phyloP scores from a whole-genome alignment of 2,329 filamentous ascomycete genomes.

The Geosmithia putterillii region DNA sequence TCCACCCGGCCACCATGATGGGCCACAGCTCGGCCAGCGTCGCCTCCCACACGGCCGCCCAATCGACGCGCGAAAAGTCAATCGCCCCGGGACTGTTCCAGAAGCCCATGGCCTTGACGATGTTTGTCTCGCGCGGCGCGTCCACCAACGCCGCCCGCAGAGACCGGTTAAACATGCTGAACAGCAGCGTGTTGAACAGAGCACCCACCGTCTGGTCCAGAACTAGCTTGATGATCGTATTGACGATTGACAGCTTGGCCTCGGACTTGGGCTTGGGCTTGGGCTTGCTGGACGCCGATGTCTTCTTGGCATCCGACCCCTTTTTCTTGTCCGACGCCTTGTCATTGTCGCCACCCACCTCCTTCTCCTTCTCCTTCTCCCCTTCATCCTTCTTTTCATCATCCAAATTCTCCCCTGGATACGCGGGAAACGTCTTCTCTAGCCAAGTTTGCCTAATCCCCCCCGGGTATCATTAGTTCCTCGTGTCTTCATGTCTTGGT shows the following conservation, averaged over 20 bases:
- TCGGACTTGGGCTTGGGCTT: slow-evolving; percentile 18
- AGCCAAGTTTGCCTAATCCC: slow-evolving; percentile 66
- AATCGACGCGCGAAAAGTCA: slow-evolving; percentile 32
- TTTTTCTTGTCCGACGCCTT: no score
- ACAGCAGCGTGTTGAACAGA: slow-evolving; percentile 51
- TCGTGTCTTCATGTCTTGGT: background rate
- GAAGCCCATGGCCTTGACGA: slow-evolving; percentile 19
- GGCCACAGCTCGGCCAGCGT: slow-evolving; percentile 46
- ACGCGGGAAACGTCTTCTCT: slow-evolving; percentile 62
- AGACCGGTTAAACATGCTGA: slow-evolving; percentile 46
- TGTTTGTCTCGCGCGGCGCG: slow-evolving; percentile 21
- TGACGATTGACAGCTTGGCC: slow-evolving; percentile 43
- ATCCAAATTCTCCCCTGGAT: slow-evolving; percentile 19
- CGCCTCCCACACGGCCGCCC: slow-evolving; percentile 26
- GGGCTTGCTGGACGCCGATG: slow-evolving; percentile 6
- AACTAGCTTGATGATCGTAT: slow-evolving; percentile 54
- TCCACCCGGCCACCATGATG: slow-evolving; percentile 55
- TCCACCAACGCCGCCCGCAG: slow-evolving; percentile 35
- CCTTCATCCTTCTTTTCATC: no score
- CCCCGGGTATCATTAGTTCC: background rate
- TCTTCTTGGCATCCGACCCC: no score
- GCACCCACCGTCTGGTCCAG: slow-evolving; percentile 61
- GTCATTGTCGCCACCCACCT: no score
- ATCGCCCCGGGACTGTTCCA: slow-evolving; percentile 26
- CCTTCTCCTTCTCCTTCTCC: no score